These are phyloP conservation scores for Rhododendron ovatum DNA, from an alignment of 148 eudicot species.

Conservation along the genomic window DNA sequence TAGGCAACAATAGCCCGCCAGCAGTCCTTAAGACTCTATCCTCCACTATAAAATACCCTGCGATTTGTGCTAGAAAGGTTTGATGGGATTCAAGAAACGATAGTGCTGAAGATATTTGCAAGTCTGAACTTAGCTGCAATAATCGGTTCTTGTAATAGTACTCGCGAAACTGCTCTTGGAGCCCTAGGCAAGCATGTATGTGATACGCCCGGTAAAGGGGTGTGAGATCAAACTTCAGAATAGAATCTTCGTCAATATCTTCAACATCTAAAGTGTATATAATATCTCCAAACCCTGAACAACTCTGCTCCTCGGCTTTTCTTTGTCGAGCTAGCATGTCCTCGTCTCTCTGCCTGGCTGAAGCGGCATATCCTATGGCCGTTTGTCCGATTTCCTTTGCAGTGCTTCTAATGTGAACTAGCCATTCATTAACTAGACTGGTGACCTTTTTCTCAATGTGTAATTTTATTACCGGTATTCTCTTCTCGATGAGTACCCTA, in stretches of 20 bases:
- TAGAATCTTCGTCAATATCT: constrained; percentile 60
- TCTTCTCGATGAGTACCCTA: constrained; percentile 48
- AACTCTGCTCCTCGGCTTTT: constrained; percentile 72
- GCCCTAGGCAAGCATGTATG: constrained; percentile 70
- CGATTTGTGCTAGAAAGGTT: constrained; percentile 64
- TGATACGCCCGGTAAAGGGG: constrained; percentile 86
- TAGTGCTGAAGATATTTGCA: constrained; percentile 65
- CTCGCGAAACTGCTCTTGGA: constrained; percentile 71
- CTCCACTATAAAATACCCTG: constrained; percentile 85
- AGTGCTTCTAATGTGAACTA: constrained; percentile 67
- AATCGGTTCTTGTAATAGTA: constrained; percentile 84
- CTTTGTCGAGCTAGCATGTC: constrained; percentile 73
- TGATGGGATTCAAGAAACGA: constrained; percentile 85
- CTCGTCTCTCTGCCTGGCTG: constrained; percentile 71
- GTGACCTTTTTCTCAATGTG: constrained; percentile 77
- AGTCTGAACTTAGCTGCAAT: constrained; percentile 82
- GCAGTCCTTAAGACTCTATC: constrained; percentile 89
- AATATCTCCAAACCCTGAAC: constrained; percentile 45
- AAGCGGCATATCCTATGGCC: constrained; percentile 65
- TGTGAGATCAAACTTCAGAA: constrained; percentile 73
- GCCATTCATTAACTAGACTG: constrained; percentile 83
- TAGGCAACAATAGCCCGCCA: constrained; percentile 63
- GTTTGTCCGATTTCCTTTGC: constrained; percentile 85
- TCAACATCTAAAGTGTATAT: constrained; percentile 73
- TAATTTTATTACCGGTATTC: constrained; percentile 60